Evolutionary conservation across 805 yeast species (phyloP).

Genomic region (Starmerella ratchasimensis): DNA sequence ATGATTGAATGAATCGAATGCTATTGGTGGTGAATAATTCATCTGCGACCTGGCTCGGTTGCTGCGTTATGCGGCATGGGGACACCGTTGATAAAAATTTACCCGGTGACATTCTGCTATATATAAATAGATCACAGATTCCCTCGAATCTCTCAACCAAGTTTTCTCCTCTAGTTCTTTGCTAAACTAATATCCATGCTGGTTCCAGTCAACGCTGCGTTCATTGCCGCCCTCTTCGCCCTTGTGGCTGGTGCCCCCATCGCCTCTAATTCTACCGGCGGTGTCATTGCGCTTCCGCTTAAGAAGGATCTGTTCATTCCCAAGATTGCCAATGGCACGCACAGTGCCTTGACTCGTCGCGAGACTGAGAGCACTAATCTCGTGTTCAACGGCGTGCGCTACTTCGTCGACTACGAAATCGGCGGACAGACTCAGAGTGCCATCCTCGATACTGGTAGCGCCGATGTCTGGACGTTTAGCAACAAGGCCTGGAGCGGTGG

Average conservation of each 20-base stretch:
- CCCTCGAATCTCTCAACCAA: no score
- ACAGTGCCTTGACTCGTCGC: neutral
- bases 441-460: slow-evolving; percentile 55
- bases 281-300: neutral
- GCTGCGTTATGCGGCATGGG: no score
- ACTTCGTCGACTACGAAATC: slow-evolving; percentile 19
- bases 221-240: neutral
- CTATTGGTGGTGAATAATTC: no score
- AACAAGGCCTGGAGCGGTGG: slow-evolving; percentile 13
- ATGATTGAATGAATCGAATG: no score
- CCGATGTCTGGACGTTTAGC: slow-evolving; percentile 49
- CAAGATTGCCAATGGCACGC: neutral
- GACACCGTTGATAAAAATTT: no score
- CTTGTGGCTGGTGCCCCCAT: slow-evolving; percentile 1
- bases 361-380: neutral
- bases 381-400: slow-evolving; percentile 9
- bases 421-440: slow-evolving; percentile 40
- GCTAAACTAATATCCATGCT: no score
- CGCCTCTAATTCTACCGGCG: neutral
- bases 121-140: no score
- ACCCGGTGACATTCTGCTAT: no score
- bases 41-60: no score
- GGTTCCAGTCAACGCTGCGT: neutral
- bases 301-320: neutral
- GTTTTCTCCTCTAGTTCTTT: no score